A percentile compares a stretch with the other conserved stretches of the same genome.
Conservation (phyloP, 352 stramenopile genomes). For the Globisporangium rhizosaccharum region DNA sequence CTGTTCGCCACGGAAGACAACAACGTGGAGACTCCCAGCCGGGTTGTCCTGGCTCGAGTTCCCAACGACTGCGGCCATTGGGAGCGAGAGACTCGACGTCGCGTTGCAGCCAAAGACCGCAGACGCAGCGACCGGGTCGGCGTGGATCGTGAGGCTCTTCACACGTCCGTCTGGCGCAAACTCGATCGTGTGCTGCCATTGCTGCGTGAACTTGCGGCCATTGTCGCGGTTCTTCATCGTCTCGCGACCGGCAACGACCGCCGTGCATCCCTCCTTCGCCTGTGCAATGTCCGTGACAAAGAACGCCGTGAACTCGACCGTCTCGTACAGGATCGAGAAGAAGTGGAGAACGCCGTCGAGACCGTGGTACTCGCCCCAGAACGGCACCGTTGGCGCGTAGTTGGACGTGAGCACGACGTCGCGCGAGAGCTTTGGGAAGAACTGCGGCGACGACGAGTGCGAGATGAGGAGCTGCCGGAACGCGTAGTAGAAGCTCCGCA, state of each 20-base stretch:
- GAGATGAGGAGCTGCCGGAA: slow-evolving; percentile 87
- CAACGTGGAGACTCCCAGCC: slow-evolving; percentile 61
- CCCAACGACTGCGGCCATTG: slow-evolving; percentile 78
- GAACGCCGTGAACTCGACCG: slow-evolving; percentile 84
- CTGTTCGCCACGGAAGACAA: slow-evolving; percentile 80
- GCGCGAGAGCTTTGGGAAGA: slow-evolving; percentile 82
- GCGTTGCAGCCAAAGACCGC: slow-evolving; percentile 86
- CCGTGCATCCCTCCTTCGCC: slow-evolving; percentile 75
- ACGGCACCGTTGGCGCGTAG: slow-evolving; percentile 83
- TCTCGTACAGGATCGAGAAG: slow-evolving; percentile 88
- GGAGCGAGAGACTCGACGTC: slow-evolving; percentile 79
- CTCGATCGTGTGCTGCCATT: slow-evolving; percentile 88
- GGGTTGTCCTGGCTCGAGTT: slow-evolving; percentile 77
- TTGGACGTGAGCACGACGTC: slow-evolving; percentile 86
- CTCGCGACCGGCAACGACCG: slow-evolving; percentile 75
- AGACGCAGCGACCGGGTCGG: slow-evolving; percentile 79
- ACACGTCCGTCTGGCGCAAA: slow-evolving; percentile 82
- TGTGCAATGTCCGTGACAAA: slow-evolving; percentile 88
- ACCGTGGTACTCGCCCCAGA: slow-evolving; percentile 87
- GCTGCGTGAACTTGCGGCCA: slow-evolving; percentile 84
- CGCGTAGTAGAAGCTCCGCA: slow-evolving; percentile 83
- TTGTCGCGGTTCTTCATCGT: slow-evolving; percentile 89
- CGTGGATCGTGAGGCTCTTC: slow-evolving; percentile 82
- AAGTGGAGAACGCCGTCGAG: slow-evolving; percentile 85
- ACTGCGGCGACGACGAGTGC: slow-evolving; percentile 82